phyloP scores from a whole-genome alignment of 208 protist species.

The Phytomonas serpens region DNA sequence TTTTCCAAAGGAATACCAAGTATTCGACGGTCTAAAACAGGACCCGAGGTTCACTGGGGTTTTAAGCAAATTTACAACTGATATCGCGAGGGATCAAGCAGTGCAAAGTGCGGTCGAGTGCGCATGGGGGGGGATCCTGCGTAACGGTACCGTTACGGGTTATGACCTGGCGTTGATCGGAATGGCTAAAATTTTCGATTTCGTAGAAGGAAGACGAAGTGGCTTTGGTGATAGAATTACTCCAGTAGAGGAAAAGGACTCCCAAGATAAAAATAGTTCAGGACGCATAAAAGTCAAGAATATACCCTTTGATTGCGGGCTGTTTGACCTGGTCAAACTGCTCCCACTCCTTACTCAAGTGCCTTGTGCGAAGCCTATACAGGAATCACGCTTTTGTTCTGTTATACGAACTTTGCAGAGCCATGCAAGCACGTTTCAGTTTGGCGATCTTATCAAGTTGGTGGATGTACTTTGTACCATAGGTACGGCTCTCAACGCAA shows the following conservation, averaged over 20 bases:
- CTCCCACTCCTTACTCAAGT: constrained; percentile 32
- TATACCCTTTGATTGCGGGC: constrained; percentile 16
- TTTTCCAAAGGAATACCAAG: constrained; percentile 42
- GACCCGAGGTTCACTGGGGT: not conserved
- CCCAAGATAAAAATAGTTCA: not conserved
- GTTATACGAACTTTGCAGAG: constrained; percentile 17
- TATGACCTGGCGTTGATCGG: constrained; percentile 5
- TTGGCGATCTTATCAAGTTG: constrained; percentile 33
- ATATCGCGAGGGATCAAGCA: not conserved
- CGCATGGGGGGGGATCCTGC: not conserved
- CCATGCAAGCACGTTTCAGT: constrained; percentile 8
- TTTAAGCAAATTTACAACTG: not conserved
- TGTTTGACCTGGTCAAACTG: constrained; percentile 28
- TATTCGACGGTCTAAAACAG: not conserved
- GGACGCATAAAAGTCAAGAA: not conserved
- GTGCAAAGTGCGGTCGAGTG: not conserved
- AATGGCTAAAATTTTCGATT: not conserved
- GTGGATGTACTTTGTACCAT: constrained; percentile 40
- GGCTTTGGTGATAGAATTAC: not conserved
- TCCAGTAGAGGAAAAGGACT: not conserved
- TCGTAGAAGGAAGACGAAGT: not conserved
- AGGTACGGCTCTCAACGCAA: constrained; percentile 20
- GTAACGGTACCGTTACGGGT: not conserved
- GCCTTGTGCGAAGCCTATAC: not conserved
- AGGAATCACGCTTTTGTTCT: constrained; percentile 9